Evolutionary conservation across 371 early-diverging fungal genomes (phyloP), one percentile per base, ranked within the genome.

Genomic region (Actinomucor elegans): DNA sequence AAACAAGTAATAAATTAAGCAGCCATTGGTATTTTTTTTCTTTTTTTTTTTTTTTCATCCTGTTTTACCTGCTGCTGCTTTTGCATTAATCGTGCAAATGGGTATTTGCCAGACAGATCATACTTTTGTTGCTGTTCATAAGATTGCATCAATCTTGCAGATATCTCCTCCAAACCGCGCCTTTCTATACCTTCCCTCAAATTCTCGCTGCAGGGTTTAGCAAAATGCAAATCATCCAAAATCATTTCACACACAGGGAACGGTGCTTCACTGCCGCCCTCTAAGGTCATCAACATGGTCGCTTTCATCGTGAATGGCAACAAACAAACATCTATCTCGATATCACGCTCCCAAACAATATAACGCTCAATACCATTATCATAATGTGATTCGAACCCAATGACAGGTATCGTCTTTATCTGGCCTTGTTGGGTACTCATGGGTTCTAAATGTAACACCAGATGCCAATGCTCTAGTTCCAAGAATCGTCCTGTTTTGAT

Each of bases 191-290:
- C 53, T 2, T 36, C 24, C 2, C 42, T 41, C 3, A 46, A 20
- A 31, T 58, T 27, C 8, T 15, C 6, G n/a, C 23, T 44, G 11
- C 48, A 45, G 11, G 64, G 55, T 2, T 36, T 31, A 3, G 47
- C 51, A 41, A 58, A 58, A 21, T 64, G 64, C 1, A 64, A n/a
- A 41, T 64, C 64, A 47, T 64, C 64, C 14, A 64, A 2, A 8
- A 40, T 45, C 36, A 58, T 41, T 11, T 50, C 45, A 11, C 41
- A 37, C 1, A 58, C 41, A 12, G 64, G 58, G 26, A 64, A 64
- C 23, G 29, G 6, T n/a, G 38, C 43, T 14, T 32, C 9, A 11
- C 42, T 21, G 2, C 34, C 11, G 11, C 51, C 37, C 12, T 36
- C 28, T 1, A 51, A 14, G 1, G 31, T 12, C 59, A 58, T 64